Conservation (phyloP, 2,329 filamentous ascomycete species). For the Teratosphaeria viscida region DNA sequence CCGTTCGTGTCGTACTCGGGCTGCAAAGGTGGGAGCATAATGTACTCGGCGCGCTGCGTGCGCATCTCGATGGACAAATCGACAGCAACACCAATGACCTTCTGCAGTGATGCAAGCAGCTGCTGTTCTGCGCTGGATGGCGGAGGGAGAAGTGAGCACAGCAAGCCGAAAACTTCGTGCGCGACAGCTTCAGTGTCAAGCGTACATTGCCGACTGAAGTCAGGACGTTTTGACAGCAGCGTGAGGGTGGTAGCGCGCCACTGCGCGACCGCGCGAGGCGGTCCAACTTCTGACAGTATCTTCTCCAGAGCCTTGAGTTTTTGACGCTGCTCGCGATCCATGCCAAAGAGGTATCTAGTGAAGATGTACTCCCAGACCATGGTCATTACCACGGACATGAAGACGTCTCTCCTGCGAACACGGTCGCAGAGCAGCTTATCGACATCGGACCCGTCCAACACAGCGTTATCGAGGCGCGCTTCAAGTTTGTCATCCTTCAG, state of each 20-base stretch:
- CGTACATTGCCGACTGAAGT: slow-evolving; percentile 73
- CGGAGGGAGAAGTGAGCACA: slow-evolving; percentile 77
- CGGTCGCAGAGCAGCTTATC: slow-evolving; percentile 81
- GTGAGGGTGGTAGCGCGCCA: slow-evolving; percentile 95
- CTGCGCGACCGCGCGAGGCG: slow-evolving; percentile 78
- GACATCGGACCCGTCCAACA: slow-evolving; percentile 89
- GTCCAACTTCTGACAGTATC: slow-evolving; percentile 77
- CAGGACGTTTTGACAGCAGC: slow-evolving; percentile 66
- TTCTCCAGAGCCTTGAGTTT: slow-evolving; percentile 96
- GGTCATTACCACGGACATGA: slow-evolving; percentile 98
- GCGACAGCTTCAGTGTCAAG: slow-evolving; percentile 94
- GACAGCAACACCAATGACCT: slow-evolving; percentile 80
- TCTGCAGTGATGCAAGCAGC: slow-evolving; percentile 73
- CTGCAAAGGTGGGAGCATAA: slow-evolving; percentile 92
- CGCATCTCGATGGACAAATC: slow-evolving; percentile 94
- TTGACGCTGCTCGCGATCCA: slow-evolving; percentile 95
- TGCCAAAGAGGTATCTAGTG: slow-evolving; percentile 93
- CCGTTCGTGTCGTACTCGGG: slow-evolving; percentile 92
- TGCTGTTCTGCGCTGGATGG: slow-evolving; percentile 70
- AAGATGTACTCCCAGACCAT: slow-evolving; percentile 99
- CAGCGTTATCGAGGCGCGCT: slow-evolving; percentile 84
- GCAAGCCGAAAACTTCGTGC: slow-evolving; percentile 74
- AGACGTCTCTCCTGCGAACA: slow-evolving; percentile 79
- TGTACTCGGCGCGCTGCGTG: slow-evolving; percentile 90
- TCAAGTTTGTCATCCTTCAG: slow-evolving; percentile 88